Evolutionary conservation across 371 early-diverging fungal species (phyloP).

Genomic region (Zopfochytrium polystomum): DNA sequence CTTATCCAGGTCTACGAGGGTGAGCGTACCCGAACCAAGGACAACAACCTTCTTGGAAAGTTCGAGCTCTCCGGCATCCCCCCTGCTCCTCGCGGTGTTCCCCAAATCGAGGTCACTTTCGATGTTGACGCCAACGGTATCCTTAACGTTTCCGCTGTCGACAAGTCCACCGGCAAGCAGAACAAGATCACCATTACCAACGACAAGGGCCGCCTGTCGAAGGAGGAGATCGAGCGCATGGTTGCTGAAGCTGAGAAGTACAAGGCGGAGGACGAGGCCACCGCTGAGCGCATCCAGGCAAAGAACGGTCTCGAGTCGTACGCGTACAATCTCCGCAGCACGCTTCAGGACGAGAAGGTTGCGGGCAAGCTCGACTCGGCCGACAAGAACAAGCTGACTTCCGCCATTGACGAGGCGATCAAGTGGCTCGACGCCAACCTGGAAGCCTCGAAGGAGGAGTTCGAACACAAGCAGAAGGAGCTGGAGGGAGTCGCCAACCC

Average conservation of each 20-base stretch:
- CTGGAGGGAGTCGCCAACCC: conserved; percentile 93
- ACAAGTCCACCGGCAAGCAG: conserved; percentile 90
- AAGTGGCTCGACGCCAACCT: conserved; percentile 84
- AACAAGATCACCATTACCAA: conserved; percentile 97
- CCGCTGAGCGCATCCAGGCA: no score
- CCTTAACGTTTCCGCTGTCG: conserved; percentile 92
- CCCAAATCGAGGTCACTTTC: conserved; percentile 97
- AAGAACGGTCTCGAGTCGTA: conserved; percentile 92
- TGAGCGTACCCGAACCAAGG: conserved; percentile 93
- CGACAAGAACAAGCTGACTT: conserved; percentile 81
- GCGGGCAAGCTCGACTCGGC: conserved; percentile 71
- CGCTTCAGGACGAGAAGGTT: conserved; percentile 82
- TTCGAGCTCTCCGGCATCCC: conserved; percentile 96
- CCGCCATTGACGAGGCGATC: conserved; percentile 80
- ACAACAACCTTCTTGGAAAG: conserved; percentile 94
- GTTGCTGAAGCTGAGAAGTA: conserved; percentile 94
- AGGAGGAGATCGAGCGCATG: conserved; percentile 96
- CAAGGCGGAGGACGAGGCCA: conserved; percentile 91
- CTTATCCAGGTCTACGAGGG: conserved; percentile 98
- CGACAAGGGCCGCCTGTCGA: conserved; percentile 96
- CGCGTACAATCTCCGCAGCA: conserved; percentile 91
- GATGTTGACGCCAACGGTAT: conserved; percentile 98
- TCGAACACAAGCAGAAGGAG: conserved; percentile 89
- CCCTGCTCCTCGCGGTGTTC: conserved; percentile 95
- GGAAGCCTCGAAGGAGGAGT: no score